Evolutionary conservation across 495 filamentous ascomycete genomes (phyloP).

Genomic region (Tuber borchii): DNA sequence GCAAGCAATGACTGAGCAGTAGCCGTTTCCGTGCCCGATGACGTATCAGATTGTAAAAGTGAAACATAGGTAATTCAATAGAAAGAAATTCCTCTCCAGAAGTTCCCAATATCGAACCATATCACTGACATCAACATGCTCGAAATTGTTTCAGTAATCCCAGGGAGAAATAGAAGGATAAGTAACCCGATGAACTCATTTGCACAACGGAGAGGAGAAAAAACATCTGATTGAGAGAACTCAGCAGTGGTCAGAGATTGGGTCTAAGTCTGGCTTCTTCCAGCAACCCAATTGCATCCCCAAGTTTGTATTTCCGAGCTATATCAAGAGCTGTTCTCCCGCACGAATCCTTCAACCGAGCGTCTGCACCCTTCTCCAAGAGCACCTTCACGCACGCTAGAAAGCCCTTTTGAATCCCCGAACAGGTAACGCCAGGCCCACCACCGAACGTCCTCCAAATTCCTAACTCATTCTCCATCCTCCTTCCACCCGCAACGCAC

Average conservation of each 20-base stretch:
- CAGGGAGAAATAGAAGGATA: not conserved
- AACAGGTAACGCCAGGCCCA: not conserved
- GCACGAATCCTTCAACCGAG: not conserved
- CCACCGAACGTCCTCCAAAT: constrained; percentile 1
- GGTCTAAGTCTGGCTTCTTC: not conserved
- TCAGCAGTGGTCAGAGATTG: not conserved
- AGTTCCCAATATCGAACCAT: not conserved
- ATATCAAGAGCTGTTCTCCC: constrained; percentile 3
- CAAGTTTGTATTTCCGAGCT: constrained; percentile 4
- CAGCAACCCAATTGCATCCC: constrained; percentile 2
- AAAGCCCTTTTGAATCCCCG: not conserved
- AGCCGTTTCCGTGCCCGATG: not conserved
- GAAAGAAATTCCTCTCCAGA: not conserved
- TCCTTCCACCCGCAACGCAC: not conserved
- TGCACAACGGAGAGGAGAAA: not conserved
- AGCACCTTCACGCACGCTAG: not conserved
- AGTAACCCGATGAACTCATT: not conserved
- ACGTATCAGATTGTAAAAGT: constrained; percentile 2
- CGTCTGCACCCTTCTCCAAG: constrained; percentile 1
- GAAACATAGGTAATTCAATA: not conserved
- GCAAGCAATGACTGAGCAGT: not conserved
- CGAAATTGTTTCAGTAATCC: not conserved
- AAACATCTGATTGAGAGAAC: not conserved
- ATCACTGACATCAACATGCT: not conserved
- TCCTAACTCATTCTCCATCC: not conserved